Conservation (phyloP, 192 early-diverging fungal species). For the Chytriomyces hyalinus region DNA sequence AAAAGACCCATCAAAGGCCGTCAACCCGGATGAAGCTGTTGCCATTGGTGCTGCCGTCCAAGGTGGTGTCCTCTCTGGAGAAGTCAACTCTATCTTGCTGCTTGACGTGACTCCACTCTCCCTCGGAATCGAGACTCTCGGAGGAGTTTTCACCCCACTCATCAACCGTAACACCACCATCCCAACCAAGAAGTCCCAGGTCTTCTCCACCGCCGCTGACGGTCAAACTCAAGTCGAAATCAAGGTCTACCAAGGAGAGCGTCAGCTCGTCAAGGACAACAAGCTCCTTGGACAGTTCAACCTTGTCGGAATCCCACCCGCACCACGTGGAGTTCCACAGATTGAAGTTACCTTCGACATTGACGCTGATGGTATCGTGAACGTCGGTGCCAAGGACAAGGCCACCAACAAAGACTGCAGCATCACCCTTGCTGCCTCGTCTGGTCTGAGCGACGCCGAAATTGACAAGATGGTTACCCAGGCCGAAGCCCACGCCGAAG, state of each 20-base stretch:
- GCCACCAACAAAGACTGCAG: constrained; percentile 86
- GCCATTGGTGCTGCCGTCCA: constrained; percentile 98
- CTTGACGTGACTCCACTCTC: constrained; percentile 98
- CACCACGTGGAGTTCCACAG: constrained; percentile 96
- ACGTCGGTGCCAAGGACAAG: constrained; percentile 96
- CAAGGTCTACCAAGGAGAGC: constrained; percentile 98
- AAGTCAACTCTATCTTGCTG: constrained; percentile 93
- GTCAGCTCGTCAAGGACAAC: constrained; percentile 96
- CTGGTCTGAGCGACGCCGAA: constrained; percentile 89
- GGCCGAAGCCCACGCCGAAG: constrained; percentile 89
- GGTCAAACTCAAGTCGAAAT: constrained; percentile 98
- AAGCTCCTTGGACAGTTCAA: constrained; percentile 98
- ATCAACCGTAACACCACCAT: constrained; percentile 99
- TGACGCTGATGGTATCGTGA: constrained; percentile 99
- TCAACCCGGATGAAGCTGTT: constrained; percentile 99
- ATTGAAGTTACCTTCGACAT: constrained; percentile 99
- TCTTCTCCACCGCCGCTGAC: constrained; percentile 98
- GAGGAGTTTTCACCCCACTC: constrained; percentile 96
- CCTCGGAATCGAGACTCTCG: constrained; percentile 97
- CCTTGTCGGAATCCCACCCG: constrained; percentile 91
- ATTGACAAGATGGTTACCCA: constrained; percentile 97
- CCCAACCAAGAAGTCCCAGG: constrained; percentile 99
- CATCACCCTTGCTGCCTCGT: constrained; percentile 92
- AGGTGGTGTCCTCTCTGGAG: constrained; percentile 95
- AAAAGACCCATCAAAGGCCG: constrained; percentile 88